Conservation (phyloP, 768 basidiomycete genomes). For the Candolleomyces aberdarensis region DNA sequence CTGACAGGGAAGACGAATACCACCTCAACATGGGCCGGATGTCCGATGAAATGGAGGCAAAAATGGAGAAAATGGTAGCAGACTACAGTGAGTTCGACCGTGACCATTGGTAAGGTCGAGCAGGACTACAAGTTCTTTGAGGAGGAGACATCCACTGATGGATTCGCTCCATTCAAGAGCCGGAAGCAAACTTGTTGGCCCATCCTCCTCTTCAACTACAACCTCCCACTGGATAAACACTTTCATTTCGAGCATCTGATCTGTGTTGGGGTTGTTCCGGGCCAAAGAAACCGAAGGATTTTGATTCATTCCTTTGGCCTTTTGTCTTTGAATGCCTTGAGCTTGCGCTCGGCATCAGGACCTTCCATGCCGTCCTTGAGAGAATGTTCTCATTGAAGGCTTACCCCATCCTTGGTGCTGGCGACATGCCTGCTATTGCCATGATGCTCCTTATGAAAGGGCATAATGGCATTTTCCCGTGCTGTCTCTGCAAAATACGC, state of each 20-base stretch:
- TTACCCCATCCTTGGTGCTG: conserved; percentile 16
- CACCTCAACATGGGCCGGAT: too few species aligned
- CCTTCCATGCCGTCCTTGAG: conserved; percentile 18
- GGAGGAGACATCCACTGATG: too few species aligned
- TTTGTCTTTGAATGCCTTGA: conserved; percentile 32
- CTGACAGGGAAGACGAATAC: too few species aligned
- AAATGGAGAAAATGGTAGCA: too few species aligned
- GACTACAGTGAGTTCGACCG: too few species aligned
- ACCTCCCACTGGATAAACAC: conserved; percentile 27
- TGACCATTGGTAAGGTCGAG: too few species aligned
- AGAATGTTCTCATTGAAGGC: conserved; percentile 13
- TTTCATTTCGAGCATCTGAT: conserved; percentile 34
- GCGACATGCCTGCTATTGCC: conserved; percentile 21
- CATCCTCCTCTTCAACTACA: conserved; percentile 35
- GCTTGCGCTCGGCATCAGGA: conserved; percentile 33
- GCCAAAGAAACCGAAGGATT: conserved; percentile 41
- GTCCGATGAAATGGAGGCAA: too few species aligned
- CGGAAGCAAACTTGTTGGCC: conserved; percentile 35
- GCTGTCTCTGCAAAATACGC: conserved; percentile 33
- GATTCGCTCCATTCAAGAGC: conserved; percentile 36
- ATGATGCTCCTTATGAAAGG: conserved; percentile 35
- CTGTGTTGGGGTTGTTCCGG: conserved; percentile 41
- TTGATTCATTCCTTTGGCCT: conserved; percentile 42
- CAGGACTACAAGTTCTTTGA: too few species aligned
- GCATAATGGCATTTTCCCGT: conserved; percentile 34